Conservation (phyloP, 345 rosid species). For the Turnera subulata region DNA sequence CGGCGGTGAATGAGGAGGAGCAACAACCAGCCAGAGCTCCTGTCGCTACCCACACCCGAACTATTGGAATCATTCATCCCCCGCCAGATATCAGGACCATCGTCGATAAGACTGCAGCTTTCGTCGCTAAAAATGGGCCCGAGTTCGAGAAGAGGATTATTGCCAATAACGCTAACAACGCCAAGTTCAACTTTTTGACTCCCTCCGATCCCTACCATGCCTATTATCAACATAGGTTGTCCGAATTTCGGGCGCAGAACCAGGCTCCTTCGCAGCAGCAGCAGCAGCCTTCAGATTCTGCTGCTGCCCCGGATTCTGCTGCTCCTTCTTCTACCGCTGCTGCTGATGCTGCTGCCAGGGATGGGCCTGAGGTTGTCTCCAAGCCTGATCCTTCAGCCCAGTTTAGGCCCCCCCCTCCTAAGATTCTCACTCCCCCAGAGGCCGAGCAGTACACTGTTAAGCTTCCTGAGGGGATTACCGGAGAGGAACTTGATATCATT, state of each 20-base stretch:
- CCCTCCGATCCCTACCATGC: slow-evolving; percentile 72
- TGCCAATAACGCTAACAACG: slow-evolving; percentile 59
- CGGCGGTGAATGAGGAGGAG: slow-evolving; percentile 34
- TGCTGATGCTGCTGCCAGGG: slow-evolving; percentile 12
- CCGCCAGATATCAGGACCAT: slow-evolving; percentile 79
- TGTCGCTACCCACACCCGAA: slow-evolving; percentile 66
- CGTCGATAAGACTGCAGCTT: slow-evolving; percentile 77
- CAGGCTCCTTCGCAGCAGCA: slow-evolving; percentile 40
- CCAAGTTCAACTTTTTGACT: slow-evolving; percentile 68
- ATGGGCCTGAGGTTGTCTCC: slow-evolving; percentile 27
- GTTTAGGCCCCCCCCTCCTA: slow-evolving; percentile 49
- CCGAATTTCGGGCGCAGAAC: slow-evolving; percentile 63
- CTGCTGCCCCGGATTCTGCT: slow-evolving; percentile 31
- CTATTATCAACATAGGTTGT: slow-evolving; percentile 63
- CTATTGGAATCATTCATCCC: slow-evolving; percentile 85
- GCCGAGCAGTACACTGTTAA: slow-evolving; percentile 71
- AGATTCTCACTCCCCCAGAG: slow-evolving; percentile 71
- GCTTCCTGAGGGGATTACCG: slow-evolving; percentile 73
- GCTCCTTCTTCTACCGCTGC: slow-evolving; percentile 28
- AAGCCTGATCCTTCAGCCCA: slow-evolving; percentile 58
- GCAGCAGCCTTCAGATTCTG: slow-evolving; percentile 33
- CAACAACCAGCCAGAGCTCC: slow-evolving; percentile 28
- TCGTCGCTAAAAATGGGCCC: slow-evolving; percentile 70
- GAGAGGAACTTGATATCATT: slow-evolving; percentile 79
- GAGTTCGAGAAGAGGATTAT: slow-evolving; percentile 74